phyloP scores from a whole-genome alignment of 2,329 filamentous ascomycete species.

The Phaeosphaeriaceae sp. region DNA sequence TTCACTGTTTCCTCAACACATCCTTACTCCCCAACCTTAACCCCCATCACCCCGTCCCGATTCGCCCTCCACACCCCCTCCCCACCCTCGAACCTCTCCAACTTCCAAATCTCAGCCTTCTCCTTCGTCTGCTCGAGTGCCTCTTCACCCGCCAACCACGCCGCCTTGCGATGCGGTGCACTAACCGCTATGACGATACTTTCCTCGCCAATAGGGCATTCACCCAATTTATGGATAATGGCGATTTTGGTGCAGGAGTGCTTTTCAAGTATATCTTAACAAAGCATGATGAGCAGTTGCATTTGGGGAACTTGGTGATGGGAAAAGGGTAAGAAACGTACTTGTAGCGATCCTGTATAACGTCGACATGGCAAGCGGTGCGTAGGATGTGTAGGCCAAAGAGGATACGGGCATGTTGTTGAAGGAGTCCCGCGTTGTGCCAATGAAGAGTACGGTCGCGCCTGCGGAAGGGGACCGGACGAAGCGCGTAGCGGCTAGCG shows the following conservation, averaged over 20 bases:
- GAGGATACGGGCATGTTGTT: slow-evolving; percentile 73
- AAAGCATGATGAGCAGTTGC: too few relatives aligned
- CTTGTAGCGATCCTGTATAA: slow-evolving; percentile 69
- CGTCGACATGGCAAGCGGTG: slow-evolving; percentile 71
- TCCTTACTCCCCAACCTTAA: slow-evolving; percentile 49
- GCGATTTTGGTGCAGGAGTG: slow-evolving; percentile 76
- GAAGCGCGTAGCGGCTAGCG: slow-evolving; percentile 64
- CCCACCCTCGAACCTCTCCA: slow-evolving; percentile 82
- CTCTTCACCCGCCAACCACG: slow-evolving; percentile 89
- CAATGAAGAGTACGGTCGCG: slow-evolving; percentile 50
- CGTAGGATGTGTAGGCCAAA: slow-evolving; percentile 78
- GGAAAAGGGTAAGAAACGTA: neutral
- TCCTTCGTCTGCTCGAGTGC: slow-evolving; percentile 86
- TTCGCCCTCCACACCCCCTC: slow-evolving; percentile 89
- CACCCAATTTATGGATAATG: slow-evolving; percentile 83
- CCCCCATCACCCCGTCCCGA: slow-evolving; percentile 71
- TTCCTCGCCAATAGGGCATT: slow-evolving; percentile 89
- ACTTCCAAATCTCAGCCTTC: slow-evolving; percentile 93
- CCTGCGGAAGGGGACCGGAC: slow-evolving; percentile 64
- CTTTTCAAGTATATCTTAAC: slow-evolving; percentile 57
- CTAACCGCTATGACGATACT: slow-evolving; percentile 90
- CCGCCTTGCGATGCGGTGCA: slow-evolving; percentile 80
- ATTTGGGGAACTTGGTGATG: too few relatives aligned
- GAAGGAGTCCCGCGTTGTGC: slow-evolving; percentile 81
- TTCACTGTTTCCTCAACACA: too few relatives aligned